These are phyloP conservation scores for Phytophthora europaea DNA, from an alignment of 352 stramenopile species.

Conservation along the genomic window DNA sequence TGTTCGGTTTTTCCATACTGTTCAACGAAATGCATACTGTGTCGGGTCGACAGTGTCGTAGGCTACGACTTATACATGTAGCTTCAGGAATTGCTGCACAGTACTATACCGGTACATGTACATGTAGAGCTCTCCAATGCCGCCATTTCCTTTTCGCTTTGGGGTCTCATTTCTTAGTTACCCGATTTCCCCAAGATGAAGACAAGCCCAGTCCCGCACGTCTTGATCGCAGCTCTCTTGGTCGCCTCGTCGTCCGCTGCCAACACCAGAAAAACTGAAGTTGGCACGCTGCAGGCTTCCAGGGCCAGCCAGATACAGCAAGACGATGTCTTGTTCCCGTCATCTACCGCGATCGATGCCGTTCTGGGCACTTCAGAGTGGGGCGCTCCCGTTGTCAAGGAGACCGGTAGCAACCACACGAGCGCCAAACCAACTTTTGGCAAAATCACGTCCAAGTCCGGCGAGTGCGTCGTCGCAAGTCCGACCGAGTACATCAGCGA, in stretches of 20 bases:
- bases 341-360: neutral
- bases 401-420: conserved; percentile 20
- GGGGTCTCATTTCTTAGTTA: neutral
- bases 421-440: conserved; percentile 21
- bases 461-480: conserved; percentile 15
- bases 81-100: too few species aligned
- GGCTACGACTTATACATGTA: neutral
- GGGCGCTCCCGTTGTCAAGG: conserved; percentile 25
- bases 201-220: neutral
- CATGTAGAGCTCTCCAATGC: too few species aligned
- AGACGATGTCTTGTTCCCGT: neutral
- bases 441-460: conserved; percentile 23
- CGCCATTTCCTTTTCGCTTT: neutral
- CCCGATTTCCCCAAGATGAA: conserved; percentile 10
- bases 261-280: neutral
- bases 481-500: conserved; percentile 29
- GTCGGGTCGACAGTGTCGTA: neutral
- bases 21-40: neutral
- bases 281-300: neutral
- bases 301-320: neutral
- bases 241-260: neutral
- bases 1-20: conserved; percentile 8
- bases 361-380: neutral
- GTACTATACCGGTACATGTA: too few species aligned
- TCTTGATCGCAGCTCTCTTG: conserved; percentile 5